A percentile compares a stretch with the other conserved stretches of the same genome.
These are phyloP conservation scores for Amorphotheca resinae DNA, from an alignment of 495 filamentous ascomycete genomes.

Conservation along the genomic window DNA sequence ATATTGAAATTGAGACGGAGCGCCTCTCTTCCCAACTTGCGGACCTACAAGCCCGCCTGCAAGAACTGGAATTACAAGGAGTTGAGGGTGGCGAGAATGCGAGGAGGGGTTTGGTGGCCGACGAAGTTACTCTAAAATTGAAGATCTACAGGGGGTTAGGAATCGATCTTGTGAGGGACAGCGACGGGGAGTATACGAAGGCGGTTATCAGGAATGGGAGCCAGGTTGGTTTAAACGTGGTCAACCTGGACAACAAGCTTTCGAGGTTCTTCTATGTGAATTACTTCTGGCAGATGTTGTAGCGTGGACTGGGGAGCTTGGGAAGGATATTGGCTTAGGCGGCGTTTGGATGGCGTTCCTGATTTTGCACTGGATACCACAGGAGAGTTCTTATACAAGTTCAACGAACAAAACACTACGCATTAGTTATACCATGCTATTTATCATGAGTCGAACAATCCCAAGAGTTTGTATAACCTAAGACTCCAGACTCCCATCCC, in stretches of 20 bases:
- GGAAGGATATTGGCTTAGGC: neutral
- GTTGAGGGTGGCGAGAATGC: slow-evolving; percentile 41
- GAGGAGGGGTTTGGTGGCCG: slow-evolving; percentile 29
- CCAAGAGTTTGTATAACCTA: neutral
- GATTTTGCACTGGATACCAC: slow-evolving; percentile 3
- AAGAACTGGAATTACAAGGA: slow-evolving; percentile 75
- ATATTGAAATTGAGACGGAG: slow-evolving; percentile 86
- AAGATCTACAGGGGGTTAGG: slow-evolving; percentile 86
- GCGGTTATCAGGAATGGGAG: slow-evolving; percentile 76
- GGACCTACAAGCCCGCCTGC: slow-evolving; percentile 59
- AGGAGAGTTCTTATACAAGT: neutral
- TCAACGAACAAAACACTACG: slow-evolving; percentile 1
- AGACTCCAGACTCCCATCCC: neutral
- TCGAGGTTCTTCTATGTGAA: slow-evolving; percentile 88
- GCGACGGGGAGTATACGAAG: slow-evolving; percentile 69
- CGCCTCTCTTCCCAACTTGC: slow-evolving; percentile 71
- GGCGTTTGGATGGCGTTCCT: neutral
- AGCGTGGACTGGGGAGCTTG: slow-evolving; percentile 17
- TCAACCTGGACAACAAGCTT: slow-evolving; percentile 89
- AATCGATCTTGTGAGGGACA: slow-evolving; percentile 76
- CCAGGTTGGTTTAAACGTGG: slow-evolving; percentile 86
- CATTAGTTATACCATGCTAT: neutral
- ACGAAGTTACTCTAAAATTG: slow-evolving; percentile 54
- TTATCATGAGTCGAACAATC: neutral
- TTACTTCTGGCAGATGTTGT: slow-evolving; percentile 89